phyloP scores from a whole-genome alignment of 2,329 filamentous ascomycete species.

The Aspergillus pseudoterreus region DNA sequence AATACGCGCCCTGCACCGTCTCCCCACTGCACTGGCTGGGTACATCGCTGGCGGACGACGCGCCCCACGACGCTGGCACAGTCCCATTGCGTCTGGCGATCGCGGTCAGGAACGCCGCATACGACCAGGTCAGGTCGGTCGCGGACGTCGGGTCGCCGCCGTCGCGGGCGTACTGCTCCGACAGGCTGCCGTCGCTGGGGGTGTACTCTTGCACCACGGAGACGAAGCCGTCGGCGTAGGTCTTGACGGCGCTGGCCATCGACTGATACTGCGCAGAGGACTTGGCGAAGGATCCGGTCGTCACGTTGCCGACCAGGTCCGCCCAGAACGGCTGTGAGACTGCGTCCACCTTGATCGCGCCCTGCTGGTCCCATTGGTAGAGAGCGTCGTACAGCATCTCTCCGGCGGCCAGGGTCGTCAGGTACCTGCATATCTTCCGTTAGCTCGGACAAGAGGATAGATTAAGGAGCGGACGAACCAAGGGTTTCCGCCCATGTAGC shows the following conservation, averaged over 20 bases:
- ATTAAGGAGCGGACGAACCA: conserved; percentile 59
- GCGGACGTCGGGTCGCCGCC: conserved; percentile 14
- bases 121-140: conserved; percentile 20
- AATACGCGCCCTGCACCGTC: conserved; percentile 9
- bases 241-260: conserved; percentile 56
- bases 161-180: conserved; percentile 34
- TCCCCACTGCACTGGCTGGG: conserved; percentile 8
- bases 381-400: conserved; percentile 74
- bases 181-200: conserved; percentile 20
- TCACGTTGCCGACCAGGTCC: conserved; percentile 56
- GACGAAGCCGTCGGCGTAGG: conserved; percentile 58
- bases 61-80: conserved; percentile 20
- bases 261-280: conserved; percentile 50
- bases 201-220: conserved; percentile 33
- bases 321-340: conserved; percentile 68
- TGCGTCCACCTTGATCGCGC: conserved; percentile 60
- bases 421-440: conserved; percentile 12
- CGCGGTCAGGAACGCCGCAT: conserved; percentile 17
- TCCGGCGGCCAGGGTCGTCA: conserved; percentile 63
- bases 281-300: conserved; percentile 60
- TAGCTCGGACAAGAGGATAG: neutral
- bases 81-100: conserved; percentile 11
- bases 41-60: conserved; percentile 4
- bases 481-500: conserved; percentile 71
- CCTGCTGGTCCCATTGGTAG: conserved; percentile 62